phyloP scores from a whole-genome alignment of 1,139 yeast genomes.

The Geotrichum bryndzae region DNA sequence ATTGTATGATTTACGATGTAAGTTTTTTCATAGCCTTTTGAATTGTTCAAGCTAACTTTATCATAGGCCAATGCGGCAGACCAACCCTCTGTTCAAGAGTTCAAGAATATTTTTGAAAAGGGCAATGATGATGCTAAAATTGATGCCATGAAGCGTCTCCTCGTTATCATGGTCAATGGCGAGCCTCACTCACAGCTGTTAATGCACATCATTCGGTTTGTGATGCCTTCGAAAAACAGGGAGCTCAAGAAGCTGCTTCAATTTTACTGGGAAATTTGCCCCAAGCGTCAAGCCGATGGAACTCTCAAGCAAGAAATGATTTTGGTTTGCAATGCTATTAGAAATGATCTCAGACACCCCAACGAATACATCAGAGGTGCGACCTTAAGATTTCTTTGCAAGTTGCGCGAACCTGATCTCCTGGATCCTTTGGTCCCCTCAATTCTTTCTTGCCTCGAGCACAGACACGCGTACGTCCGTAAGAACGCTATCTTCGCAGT shows the following conservation, averaged over 20 bases:
- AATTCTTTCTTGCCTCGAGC: slow-evolving; percentile 84
- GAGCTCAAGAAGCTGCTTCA: slow-evolving; percentile 86
- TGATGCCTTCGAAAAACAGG: slow-evolving; percentile 92
- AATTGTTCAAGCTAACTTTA: background rate
- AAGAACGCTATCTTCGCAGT: slow-evolving; percentile 95
- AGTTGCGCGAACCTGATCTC: slow-evolving; percentile 86
- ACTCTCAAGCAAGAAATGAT: slow-evolving; percentile 97
- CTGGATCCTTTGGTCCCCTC: slow-evolving; percentile 94
- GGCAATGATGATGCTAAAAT: slow-evolving; percentile 85
- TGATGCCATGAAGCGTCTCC: slow-evolving; percentile 82
- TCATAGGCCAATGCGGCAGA: slow-evolving; percentile 39
- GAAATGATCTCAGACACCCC: slow-evolving; percentile 95
- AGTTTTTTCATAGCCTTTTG: background rate
- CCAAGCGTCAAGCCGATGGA: slow-evolving; percentile 81
- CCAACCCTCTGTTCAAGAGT: slow-evolving; percentile 69
- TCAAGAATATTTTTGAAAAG: slow-evolving; percentile 75
- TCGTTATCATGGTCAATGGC: slow-evolving; percentile 84
- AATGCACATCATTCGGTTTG: slow-evolving; percentile 95
- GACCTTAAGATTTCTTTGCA: slow-evolving; percentile 84
- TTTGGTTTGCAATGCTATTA: slow-evolving; percentile 94
- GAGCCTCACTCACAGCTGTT: slow-evolving; percentile 91
- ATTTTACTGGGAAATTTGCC: slow-evolving; percentile 97
- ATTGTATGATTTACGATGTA: slow-evolving; percentile 17
- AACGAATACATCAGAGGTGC: slow-evolving; percentile 96
- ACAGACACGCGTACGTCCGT: slow-evolving; percentile 96